These are phyloP conservation scores for Kitagawia praeruptora DNA, from an alignment of 129 eudicot genomes.

Conservation along the genomic window DNA sequence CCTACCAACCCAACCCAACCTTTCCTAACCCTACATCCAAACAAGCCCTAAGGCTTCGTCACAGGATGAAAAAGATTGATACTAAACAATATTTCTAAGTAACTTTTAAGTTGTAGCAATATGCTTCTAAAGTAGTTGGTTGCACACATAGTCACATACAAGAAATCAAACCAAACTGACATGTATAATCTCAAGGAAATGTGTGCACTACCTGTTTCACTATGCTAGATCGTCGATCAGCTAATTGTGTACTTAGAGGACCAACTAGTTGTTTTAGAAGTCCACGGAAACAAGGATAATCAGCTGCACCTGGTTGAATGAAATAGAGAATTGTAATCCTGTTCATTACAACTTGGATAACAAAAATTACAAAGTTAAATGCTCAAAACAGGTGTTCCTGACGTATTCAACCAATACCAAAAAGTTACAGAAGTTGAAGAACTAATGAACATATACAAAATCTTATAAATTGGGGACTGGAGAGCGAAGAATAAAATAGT, in stretches of 20 bases:
- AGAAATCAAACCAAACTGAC: background rate
- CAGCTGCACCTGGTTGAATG: constrained; percentile 60
- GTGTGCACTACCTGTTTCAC: constrained; percentile 73
- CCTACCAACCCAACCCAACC: no score
- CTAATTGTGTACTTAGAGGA: constrained; percentile 80
- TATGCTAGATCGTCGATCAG: constrained; percentile 94
- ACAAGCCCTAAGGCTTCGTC: background rate
- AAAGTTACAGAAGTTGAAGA: background rate
- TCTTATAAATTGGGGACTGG: background rate
- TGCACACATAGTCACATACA: background rate
- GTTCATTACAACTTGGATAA: background rate
- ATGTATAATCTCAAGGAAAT: constrained; percentile 6
- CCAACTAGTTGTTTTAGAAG: constrained; percentile 90
- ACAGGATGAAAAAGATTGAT: background rate
- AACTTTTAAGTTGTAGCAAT: background rate
- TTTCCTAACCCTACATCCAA: no score
- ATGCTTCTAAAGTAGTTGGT: background rate
- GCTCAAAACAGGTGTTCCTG: background rate
- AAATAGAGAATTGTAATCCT: constrained; percentile 14
- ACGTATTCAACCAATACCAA: background rate
- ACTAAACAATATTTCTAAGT: background rate
- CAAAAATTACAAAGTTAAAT: background rate
- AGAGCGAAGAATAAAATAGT: background rate
- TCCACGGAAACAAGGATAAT: constrained; percentile 87
- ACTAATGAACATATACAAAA: background rate